phyloP scores from a whole-genome alignment of 75 land plant species.

The Cupressus sempervirens region DNA sequence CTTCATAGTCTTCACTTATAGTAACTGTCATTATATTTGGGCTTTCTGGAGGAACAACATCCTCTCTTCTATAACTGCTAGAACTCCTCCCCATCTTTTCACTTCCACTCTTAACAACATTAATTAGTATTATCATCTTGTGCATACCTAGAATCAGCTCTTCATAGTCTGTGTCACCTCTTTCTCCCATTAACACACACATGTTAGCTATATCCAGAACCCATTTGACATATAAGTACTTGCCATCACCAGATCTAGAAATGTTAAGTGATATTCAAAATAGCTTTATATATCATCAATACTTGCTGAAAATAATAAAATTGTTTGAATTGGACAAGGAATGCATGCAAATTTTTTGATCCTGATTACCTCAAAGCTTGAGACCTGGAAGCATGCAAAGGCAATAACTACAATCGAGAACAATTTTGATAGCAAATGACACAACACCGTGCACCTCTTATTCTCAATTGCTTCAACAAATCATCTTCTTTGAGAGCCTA shows the following conservation, averaged over 20 bases:
- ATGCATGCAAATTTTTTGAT: neutral
- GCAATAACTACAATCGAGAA: slow-evolving; percentile 60
- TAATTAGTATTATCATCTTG: slow-evolving; percentile 56
- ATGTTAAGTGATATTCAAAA: neutral
- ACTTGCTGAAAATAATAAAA: neutral
- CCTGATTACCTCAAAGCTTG: slow-evolving; percentile 65
- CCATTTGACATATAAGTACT: slow-evolving; percentile 80
- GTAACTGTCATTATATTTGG: slow-evolving; percentile 27
- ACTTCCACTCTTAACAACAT: slow-evolving; percentile 46
- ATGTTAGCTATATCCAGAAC: slow-evolving; percentile 61
- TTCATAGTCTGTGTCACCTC: slow-evolving; percentile 83
- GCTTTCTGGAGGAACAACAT: slow-evolving; percentile 43
- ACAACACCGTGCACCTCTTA: slow-evolving; percentile 68
- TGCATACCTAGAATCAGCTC: slow-evolving; percentile 64
- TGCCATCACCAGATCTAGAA: slow-evolving; percentile 13
- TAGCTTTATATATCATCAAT: neutral
- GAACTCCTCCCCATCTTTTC: slow-evolving; percentile 43
- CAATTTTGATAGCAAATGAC: slow-evolving; percentile 51
- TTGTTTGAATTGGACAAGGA: neutral
- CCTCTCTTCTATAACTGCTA: slow-evolving; percentile 50
- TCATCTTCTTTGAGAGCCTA: slow-evolving; percentile 62
- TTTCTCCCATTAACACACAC: slow-evolving; percentile 71
- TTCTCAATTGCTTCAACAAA: slow-evolving; percentile 38
- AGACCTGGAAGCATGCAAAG: slow-evolving; percentile 69
- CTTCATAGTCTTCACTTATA: slow-evolving; percentile 16